Evolutionary conservation across 345 rosid species (phyloP).

Genomic region (Aegle marmelos): DNA sequence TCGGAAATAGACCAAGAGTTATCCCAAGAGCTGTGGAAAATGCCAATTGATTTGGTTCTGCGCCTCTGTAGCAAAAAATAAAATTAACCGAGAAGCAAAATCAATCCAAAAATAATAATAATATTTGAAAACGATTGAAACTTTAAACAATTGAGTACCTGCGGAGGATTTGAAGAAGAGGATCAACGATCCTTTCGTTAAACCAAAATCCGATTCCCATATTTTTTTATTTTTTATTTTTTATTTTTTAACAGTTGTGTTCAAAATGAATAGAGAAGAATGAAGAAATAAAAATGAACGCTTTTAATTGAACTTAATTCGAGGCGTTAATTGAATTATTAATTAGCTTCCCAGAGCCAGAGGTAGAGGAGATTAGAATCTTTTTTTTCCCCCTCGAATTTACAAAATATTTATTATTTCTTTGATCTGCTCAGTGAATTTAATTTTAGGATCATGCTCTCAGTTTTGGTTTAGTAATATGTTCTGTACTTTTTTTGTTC

Average conservation of each 20-base stretch:
- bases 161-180: constrained; percentile 69
- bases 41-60: constrained; percentile 88
- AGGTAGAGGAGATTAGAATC: background rate
- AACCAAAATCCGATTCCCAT: constrained; percentile 46
- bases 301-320: background rate
- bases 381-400: background rate
- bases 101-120: background rate
- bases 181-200: constrained; percentile 53
- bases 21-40: constrained; percentile 88
- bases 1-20: constrained; percentile 84
- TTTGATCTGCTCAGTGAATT: background rate
- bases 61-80: constrained; percentile 44
- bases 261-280: background rate
- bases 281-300: background rate
- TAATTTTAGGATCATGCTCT: background rate
- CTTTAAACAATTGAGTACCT: constrained; percentile 34
- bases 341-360: background rate
- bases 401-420: background rate
- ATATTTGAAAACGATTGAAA: background rate
- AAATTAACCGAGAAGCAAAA: background rate
- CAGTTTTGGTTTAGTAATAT: background rate
- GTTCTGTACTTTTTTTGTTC: background rate
- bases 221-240: constrained; percentile 23
- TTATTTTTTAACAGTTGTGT: background rate
- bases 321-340: background rate